A percentile compares a stretch with the other conserved stretches of the same genome.
phyloP scores from a whole-genome alignment of 2,329 filamentous ascomycete genomes.

The Fusarium sp. region DNA sequence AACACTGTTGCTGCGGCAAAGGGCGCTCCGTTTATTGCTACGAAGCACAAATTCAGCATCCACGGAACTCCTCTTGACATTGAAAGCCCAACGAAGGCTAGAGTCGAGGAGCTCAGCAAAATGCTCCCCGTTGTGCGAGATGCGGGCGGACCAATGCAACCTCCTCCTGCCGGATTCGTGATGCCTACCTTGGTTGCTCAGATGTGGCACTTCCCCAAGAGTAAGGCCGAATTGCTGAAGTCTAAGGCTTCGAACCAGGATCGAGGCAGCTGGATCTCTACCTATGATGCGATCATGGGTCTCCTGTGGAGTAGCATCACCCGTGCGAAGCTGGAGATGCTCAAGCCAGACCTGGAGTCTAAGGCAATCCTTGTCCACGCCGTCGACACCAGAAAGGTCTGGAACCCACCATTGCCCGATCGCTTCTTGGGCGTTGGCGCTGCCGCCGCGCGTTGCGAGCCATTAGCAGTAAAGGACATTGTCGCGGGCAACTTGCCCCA shows the following conservation, averaged over 20 bases:
- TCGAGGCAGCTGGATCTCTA: slow-evolving; percentile 17
- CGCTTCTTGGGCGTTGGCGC: slow-evolving; percentile 18
- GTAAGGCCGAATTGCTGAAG: slow-evolving; percentile 13
- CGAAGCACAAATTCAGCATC: background rate
- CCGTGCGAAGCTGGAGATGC: slow-evolving; percentile 7
- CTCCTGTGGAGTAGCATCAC: slow-evolving; percentile 24
- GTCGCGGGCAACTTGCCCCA: background rate
- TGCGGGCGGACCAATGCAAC: slow-evolving; percentile 10
- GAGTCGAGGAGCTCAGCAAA: slow-evolving; percentile 2
- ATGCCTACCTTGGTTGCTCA: slow-evolving; percentile 19
- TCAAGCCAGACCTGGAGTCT: slow-evolving; percentile 13
- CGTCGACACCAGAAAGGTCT: slow-evolving; percentile 15
- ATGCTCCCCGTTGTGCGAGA: slow-evolving; percentile 10
- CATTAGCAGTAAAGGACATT: slow-evolving; percentile 6
- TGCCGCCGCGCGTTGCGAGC: slow-evolving; percentile 6
- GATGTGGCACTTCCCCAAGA: slow-evolving; percentile 27
- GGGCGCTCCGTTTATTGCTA: background rate
- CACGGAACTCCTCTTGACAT: background rate
- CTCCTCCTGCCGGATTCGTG: slow-evolving; percentile 20
- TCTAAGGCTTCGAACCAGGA: background rate
- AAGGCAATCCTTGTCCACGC: slow-evolving; percentile 23
- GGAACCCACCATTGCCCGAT: slow-evolving; percentile 7
- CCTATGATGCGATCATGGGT: slow-evolving; percentile 25
- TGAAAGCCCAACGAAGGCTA: background rate
- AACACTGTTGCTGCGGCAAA: background rate